phyloP scores from a whole-genome alignment of 2,329 filamentous ascomycete species.

The Whalleya microplaca region DNA sequence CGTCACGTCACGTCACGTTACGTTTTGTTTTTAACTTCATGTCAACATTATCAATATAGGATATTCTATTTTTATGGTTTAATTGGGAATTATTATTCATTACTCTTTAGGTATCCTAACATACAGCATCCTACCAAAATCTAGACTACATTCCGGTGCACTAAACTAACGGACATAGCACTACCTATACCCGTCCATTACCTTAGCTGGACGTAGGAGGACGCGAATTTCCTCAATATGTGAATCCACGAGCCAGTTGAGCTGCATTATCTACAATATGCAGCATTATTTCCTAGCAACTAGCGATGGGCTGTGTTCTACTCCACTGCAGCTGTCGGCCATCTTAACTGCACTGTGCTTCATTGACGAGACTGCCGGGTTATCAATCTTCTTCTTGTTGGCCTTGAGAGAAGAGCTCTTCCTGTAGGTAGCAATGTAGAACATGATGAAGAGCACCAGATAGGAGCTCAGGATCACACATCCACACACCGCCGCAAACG shows the following conservation, averaged over 20 bases:
- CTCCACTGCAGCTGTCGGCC: conserved; percentile 32
- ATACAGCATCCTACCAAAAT: not conserved
- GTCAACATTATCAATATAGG: conserved; percentile 14
- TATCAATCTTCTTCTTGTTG: conserved; percentile 25
- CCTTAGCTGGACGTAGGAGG: too few species aligned
- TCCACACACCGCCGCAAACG: conserved; percentile 76
- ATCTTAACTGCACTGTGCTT: conserved; percentile 32
- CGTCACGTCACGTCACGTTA: conserved; percentile 14
- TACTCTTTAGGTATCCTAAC: not conserved
- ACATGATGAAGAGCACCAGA: conserved; percentile 76
- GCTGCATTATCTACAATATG: not conserved
- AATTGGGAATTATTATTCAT: not conserved
- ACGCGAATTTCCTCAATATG: too few species aligned
- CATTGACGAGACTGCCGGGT: conserved; percentile 24
- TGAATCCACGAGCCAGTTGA: not conserved
- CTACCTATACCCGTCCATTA: too few species aligned
- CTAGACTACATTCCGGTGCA: not conserved
- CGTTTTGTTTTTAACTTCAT: conserved; percentile 22
- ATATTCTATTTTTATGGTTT: too few species aligned
- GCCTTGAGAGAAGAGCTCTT: conserved; percentile 57
- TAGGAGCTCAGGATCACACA: conserved; percentile 76
- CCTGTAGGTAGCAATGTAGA: conserved; percentile 78
- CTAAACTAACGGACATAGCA: not conserved
- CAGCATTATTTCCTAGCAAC: conserved; percentile 20
- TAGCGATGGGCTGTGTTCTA: conserved; percentile 26